Percentiles rank a stretch among this genome's conserved stretches.
These are phyloP conservation scores for Solanum habrochaites DNA, from an alignment of 257 asterid genomes.

Conservation along the genomic window DNA sequence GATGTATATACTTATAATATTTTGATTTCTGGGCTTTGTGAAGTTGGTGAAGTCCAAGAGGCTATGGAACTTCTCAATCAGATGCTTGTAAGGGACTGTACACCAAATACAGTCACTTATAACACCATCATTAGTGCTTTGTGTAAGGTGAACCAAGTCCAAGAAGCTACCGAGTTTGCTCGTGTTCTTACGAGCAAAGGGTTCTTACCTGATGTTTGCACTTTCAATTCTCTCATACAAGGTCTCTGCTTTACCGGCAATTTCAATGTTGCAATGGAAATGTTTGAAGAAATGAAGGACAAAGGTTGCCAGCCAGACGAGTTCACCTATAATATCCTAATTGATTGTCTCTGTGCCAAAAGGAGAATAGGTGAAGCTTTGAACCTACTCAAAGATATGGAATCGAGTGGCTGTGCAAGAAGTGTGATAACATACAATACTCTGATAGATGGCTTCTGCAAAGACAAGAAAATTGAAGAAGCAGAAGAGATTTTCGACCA, in stretches of 20 bases:
- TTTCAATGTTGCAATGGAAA: conserved; percentile 39
- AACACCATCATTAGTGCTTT: conserved; percentile 62
- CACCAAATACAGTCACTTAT: conserved; percentile 68
- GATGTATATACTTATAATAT: conserved; percentile 64
- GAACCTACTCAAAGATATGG: conserved; percentile 71
- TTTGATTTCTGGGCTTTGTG: conserved; percentile 80
- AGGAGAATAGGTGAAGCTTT: conserved; percentile 64
- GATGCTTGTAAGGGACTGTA: conserved; percentile 63
- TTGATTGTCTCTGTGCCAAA: conserved; percentile 57
- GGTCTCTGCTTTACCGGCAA: conserved; percentile 55
- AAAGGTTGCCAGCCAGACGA: conserved; percentile 82
- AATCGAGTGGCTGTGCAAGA: conserved; percentile 64
- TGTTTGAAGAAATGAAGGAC: conserved; percentile 61
- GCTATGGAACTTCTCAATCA: conserved; percentile 63
- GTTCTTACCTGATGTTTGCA: conserved; percentile 57
- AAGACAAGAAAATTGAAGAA: conserved; percentile 53
- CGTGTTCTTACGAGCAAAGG: conserved; percentile 49
- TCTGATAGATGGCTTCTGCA: conserved; percentile 75
- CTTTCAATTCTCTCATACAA: conserved; percentile 74
- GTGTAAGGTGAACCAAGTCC: conserved; percentile 67
- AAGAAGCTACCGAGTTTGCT: conserved; percentile 69
- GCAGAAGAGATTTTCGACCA: conserved; percentile 88
- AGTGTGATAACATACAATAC: conserved; percentile 66
- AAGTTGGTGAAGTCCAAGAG: conserved; percentile 45
- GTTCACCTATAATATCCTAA: conserved; percentile 77